phyloP scores from a whole-genome alignment of 495 filamentous ascomycete genomes.

The Penicillium canariense region DNA sequence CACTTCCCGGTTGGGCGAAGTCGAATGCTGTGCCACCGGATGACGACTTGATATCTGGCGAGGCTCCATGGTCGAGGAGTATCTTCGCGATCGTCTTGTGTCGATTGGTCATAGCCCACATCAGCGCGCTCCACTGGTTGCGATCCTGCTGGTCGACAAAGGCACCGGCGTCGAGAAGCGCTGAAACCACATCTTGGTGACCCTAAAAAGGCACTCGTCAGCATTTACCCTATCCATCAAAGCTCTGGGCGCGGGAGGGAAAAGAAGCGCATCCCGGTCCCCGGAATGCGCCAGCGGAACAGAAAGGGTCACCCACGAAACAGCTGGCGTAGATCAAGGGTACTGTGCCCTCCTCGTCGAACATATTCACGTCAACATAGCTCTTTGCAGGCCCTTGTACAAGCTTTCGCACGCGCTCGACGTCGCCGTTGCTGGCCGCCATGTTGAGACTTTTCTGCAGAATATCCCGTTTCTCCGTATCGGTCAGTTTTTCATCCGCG shows the following conservation, averaged over 20 bases:
- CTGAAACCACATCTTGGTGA: slow-evolving; percentile 84
- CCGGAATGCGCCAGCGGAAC: neutral
- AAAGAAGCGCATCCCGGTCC: neutral
- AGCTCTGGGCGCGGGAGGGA: neutral
- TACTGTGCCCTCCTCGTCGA: slow-evolving; percentile 92
- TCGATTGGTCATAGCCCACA: slow-evolving; percentile 99
- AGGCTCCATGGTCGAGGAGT: slow-evolving; percentile 88
- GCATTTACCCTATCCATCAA: neutral
- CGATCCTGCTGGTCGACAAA: slow-evolving; percentile 91
- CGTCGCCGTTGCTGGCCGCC: slow-evolving; percentile 95
- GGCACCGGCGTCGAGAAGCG: slow-evolving; percentile 82
- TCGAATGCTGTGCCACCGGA: slow-evolving; percentile 95
- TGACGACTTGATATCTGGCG: slow-evolving; percentile 90
- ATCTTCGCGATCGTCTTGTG: slow-evolving; percentile 94
- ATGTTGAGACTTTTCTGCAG: slow-evolving; percentile 89
- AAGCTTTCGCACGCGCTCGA: slow-evolving; percentile 73
- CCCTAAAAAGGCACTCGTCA: slow-evolving; percentile 52
- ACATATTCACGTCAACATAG: slow-evolving; percentile 83
- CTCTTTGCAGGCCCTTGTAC: slow-evolving; percentile 69
- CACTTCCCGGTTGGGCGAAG: slow-evolving; percentile 90
- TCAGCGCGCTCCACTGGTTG: slow-evolving; percentile 95
- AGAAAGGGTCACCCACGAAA: slow-evolving; percentile 65
- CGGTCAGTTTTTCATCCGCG: slow-evolving; percentile 66
- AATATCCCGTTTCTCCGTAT: slow-evolving; percentile 72
- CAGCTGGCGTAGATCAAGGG: slow-evolving; percentile 98